Percentiles rank a stretch among this genome's conserved stretches.
Evolutionary conservation across 768 basidiomycete species (phyloP).

Genomic region (Leccinum incarnatum): DNA sequence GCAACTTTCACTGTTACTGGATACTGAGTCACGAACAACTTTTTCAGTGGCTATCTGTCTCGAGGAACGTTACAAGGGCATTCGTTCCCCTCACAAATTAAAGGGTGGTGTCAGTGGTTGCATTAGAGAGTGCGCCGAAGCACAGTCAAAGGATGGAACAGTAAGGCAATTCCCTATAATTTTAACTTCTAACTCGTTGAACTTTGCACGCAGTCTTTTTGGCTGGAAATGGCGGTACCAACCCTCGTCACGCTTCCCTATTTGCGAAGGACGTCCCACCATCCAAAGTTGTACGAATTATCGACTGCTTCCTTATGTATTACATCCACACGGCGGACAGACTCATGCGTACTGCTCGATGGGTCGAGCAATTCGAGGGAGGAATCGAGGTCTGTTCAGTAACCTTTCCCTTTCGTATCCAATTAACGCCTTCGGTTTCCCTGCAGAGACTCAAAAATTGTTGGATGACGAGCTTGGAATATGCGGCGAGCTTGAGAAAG

Average conservation of each 20-base stretch:
- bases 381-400: slow-evolving; percentile 52
- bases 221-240: slow-evolving; percentile 69
- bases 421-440: not conserved
- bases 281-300: slow-evolving; percentile 54
- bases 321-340: slow-evolving; percentile 75
- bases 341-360: slow-evolving; percentile 68
- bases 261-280: slow-evolving; percentile 68
- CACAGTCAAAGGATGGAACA: slow-evolving; percentile 77
- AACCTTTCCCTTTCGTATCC: not conserved
- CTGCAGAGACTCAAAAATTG: slow-evolving; percentile 57
- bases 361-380: slow-evolving; percentile 69
- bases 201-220: slow-evolving; percentile 38
- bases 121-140: slow-evolving; percentile 74
- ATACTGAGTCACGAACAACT: not conserved
- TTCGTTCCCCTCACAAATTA: slow-evolving; percentile 69
- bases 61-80: slow-evolving; percentile 70
- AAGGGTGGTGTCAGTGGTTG: slow-evolving; percentile 78
- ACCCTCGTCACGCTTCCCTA: slow-evolving; percentile 59
- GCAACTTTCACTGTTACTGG: not conserved
- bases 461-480: slow-evolving; percentile 72
- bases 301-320: slow-evolving; percentile 64
- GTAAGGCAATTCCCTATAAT: slow-evolving; percentile 28
- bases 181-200: not conserved
- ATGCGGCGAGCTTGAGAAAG: slow-evolving; percentile 60
- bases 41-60: slow-evolving; percentile 57